Percentiles rank a stretch among this genome's conserved stretches.
Conservation (phyloP, 352 stramenopile species). For the Pythium folliculosum region DNA sequence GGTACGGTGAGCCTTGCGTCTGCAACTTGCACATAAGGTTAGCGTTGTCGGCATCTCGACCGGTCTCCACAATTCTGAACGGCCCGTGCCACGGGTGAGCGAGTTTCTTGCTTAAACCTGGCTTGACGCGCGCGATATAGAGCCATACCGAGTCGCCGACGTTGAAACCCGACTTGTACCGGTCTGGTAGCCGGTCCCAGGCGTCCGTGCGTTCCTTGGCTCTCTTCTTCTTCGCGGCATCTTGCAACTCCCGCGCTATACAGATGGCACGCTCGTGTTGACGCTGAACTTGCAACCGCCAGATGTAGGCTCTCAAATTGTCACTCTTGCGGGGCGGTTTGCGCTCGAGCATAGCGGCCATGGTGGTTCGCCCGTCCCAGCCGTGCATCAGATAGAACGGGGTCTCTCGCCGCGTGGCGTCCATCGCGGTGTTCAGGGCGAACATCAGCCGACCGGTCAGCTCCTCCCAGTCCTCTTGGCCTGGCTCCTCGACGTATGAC, state of each 20-base stretch:
- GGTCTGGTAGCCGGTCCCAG: constrained; percentile 5
- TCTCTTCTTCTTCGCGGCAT: constrained; percentile 2
- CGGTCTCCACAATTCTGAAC: constrained; percentile 27
- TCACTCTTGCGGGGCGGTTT: background rate
- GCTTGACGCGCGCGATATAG: constrained; percentile 10
- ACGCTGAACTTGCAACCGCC: constrained; percentile 5
- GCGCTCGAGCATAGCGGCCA: constrained; percentile 9
- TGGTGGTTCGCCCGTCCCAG: constrained; percentile 12
- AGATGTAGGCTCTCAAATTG: background rate
- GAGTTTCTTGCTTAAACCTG: constrained; percentile 23
- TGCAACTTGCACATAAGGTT: constrained; percentile 19
- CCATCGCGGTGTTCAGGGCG: constrained; percentile 15
- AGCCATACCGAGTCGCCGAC: constrained; percentile 24
- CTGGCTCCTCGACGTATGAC: constrained; percentile 27
- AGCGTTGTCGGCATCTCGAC: background rate
- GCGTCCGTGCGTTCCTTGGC: background rate
- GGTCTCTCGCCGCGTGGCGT: constrained; percentile 1
- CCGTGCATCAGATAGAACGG: constrained; percentile 17
- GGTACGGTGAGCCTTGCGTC: constrained; percentile 8
- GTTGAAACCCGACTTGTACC: constrained; percentile 15
- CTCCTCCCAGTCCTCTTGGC: constrained; percentile 37
- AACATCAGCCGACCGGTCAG: constrained; percentile 31
- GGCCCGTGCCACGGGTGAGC: constrained; percentile 35
- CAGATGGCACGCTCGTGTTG: background rate
- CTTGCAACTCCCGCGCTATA: background rate